Conservation (phyloP, 129 eudicot genomes). For the Ambrosia artemisiifolia region DNA sequence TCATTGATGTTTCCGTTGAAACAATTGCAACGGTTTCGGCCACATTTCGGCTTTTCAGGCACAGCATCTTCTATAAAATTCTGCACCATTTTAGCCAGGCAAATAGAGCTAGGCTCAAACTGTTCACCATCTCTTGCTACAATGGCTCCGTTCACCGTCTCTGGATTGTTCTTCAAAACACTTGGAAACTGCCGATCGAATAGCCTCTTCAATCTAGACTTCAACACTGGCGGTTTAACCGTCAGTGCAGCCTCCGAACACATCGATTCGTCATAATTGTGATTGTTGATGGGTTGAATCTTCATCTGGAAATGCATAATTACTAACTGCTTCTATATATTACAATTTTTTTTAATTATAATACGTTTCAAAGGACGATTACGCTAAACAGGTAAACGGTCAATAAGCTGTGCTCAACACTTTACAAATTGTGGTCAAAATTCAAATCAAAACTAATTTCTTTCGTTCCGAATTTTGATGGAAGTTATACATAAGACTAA, state of each 20-base stretch:
- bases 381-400: too few relatives aligned
- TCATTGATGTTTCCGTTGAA: conserved; percentile 70
- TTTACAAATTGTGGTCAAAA: not conserved
- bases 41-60: conserved; percentile 69
- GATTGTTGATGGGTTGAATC: conserved; percentile 70
- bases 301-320: conserved; percentile 80
- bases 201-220: conserved; percentile 70
- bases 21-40: conserved; percentile 80
- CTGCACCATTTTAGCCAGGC: conserved; percentile 81
- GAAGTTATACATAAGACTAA: conserved; percentile 20
- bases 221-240: conserved; percentile 67
- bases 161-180: conserved; percentile 42
- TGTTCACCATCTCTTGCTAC: conserved; percentile 34
- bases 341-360: not conserved
- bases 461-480: conserved; percentile 8
- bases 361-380: too few relatives aligned
- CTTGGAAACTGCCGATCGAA: conserved; percentile 77
- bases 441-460: conserved; percentile 22
- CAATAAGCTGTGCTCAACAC: not conserved
- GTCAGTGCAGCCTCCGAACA: conserved; percentile 30
- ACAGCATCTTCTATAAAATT: conserved; percentile 65
- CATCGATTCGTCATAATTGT: conserved; percentile 36
- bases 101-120: conserved; percentile 85
- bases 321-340: conserved; percentile 7
- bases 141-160: conserved; percentile 36